Evolutionary conservation across 768 basidiomycete species (phyloP), one percentile per base, ranked within the genome.

Genomic region (Auricularia heimuer): DNA sequence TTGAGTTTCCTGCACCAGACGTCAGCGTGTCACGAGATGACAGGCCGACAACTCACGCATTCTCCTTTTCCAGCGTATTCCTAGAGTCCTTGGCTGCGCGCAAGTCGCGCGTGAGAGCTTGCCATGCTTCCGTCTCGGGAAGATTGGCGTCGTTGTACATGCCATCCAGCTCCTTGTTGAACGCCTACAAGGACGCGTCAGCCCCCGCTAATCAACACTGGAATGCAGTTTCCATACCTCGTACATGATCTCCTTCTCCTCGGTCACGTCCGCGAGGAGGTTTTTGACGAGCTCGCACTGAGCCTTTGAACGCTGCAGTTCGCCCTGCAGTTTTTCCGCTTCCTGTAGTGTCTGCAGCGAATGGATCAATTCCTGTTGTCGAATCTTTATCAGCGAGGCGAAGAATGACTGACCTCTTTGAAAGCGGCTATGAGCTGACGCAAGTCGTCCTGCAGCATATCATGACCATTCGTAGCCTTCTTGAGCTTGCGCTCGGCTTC

Each of bases 221-320:
- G 56, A 18, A 36, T 34, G 7, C 14, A 37, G 29, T 42, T 3
- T 16, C 72, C 82, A 70, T 51, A 94, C 93, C 80, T 94, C 90
- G 68, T 94, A 95, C 83, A 96, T 89, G 73, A 93, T 90, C 70
- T 94, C 91, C 75, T 95, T 90, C 78, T 97, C 94, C 1, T 86
- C 82, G 8, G 88, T 89, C 37, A 85, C 83, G 70, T 95, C 90
- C 18, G 82, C 80, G 14, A 93, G 79, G 35, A 94, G 80, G 68
- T 83, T 84, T 74, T 91, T 91, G 3, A 94, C 83, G 35, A 93
- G 77, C 69, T 90, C 91, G 67, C 85, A 87, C 73, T 92, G 89
- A 18, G 89, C 82, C 68, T 83, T 87, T 18, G 83, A 75, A 67
- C 83, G 85, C 70, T 87, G 83, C 36, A 94, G 78, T 67, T 93